Evolutionary conservation across 202 grass and related monocot species (phyloP), one percentile per base, ranked within the genome.

Genomic region (Carex arenaria): DNA sequence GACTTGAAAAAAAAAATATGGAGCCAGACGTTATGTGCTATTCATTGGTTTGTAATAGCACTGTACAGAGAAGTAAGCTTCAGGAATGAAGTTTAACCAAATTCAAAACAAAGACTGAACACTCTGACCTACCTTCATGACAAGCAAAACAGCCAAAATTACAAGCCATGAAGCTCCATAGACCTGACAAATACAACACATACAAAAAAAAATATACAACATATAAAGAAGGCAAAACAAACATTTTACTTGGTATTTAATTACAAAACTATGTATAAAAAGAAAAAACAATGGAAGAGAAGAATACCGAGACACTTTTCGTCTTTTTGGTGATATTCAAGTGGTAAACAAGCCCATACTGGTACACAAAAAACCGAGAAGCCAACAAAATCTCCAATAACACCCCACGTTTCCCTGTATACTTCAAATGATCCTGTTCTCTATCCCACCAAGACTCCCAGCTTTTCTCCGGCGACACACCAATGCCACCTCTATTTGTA

Each of bases 381-480:
- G 95, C 89, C 28, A 95, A 90, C 67, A 92, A 68, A 84, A 95
- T 93, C 78, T 98, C 95, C 31, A 90, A 62, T 86, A 93, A 77
- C 28, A 69, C 73, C 81, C 95, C 95, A 68, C 92, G 89, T 76
- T 95, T 95, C 66, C 95, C 92, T 6, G 95, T 91, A 77, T 92
- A 86, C 65, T 59, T 91, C 54, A 98, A 84, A 79, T 92, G 92
- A 69, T 98, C 95, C 34, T 95, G 90, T 83, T 98, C 92, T 49
- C 89, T 91, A 70, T 95, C 92, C 95, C 92, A 98, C 95, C 95
- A 98, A 69, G 92, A 94, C 51, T 98, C 92, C 95, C 92, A 98
- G 73, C 95, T 98, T 80, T 95, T 98, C 72, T 89, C 92, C 1
- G 82, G 84, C 1, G 83, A 59, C 32, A 98, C 95, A 34, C 95